Percentiles rank a stretch among this genome's conserved stretches.
These are phyloP conservation scores for Debaryomyces subglobosus DNA, from an alignment of 1,139 yeast genomes.

Conservation along the genomic window DNA sequence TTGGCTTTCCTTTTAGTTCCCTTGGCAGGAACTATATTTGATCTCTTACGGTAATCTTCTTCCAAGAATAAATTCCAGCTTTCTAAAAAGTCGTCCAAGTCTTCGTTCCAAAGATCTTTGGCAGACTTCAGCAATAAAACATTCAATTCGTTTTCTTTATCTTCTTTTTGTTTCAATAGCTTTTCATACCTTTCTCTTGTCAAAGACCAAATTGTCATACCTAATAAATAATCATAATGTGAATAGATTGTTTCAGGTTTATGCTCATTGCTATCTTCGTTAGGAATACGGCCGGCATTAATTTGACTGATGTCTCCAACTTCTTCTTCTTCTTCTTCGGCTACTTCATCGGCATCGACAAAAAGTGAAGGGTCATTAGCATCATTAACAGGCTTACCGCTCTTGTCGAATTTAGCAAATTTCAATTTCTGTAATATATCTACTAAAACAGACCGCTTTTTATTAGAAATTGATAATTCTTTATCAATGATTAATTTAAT, in stretches of 20 bases:
- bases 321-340: conserved; percentile 41
- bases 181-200: conserved; percentile 87
- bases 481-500: conserved; percentile 86
- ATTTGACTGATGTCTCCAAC: conserved; percentile 42
- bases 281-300: conserved; percentile 33
- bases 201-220: conserved; percentile 93
- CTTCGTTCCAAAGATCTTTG: conserved; percentile 85
- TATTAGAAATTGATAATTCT: conserved; percentile 70
- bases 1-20: conserved; percentile 32
- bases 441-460: conserved; percentile 66
- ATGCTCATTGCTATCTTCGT: conserved; percentile 30
- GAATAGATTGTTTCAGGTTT: conserved; percentile 52
- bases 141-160: conserved; percentile 73
- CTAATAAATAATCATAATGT: conserved; percentile 73
- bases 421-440: conserved; percentile 61
- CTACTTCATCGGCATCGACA: conserved; percentile 31
- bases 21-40: conserved; percentile 32
- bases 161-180: conserved; percentile 70
- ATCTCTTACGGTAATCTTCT: conserved; percentile 36
- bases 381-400: conserved; percentile 54
- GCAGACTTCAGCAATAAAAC: conserved; percentile 69
- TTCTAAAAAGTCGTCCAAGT: conserved; percentile 70
- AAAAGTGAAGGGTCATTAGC: conserved; percentile 21
- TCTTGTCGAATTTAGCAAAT: conserved; percentile 76
- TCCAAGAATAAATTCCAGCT: conserved; percentile 67